Evolutionary conservation across 306 rosid genomes (phyloP).

Genomic region (Vigna mungo): DNA sequence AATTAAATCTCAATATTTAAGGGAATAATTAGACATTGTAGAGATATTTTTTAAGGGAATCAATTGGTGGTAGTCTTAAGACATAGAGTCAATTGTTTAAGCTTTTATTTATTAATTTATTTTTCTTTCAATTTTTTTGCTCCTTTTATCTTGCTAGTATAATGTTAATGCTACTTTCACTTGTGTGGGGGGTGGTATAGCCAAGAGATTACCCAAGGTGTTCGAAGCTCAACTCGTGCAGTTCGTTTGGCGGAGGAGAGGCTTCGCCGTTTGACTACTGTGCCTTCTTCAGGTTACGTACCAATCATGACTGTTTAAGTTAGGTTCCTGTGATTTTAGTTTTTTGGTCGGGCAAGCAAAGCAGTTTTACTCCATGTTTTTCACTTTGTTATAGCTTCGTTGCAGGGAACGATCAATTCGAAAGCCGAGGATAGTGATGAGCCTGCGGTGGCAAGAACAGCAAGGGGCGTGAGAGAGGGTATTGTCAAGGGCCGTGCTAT

Average conservation of each 20-base stretch:
- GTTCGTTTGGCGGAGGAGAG: constrained; percentile 77
- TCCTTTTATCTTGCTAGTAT: not conserved
- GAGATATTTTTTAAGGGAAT: no score
- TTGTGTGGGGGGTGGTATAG: constrained; percentile 52
- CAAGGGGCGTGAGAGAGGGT: constrained; percentile 68
- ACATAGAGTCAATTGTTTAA: not conserved
- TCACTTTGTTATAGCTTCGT: constrained; percentile 70
- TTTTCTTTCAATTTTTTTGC: not conserved
- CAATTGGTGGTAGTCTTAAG: not conserved
- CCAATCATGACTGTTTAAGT: constrained; percentile 6
- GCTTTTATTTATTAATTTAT: not conserved
- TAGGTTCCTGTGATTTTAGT: constrained; percentile 17
- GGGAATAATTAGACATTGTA: not conserved
- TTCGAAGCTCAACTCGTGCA: constrained; percentile 78
- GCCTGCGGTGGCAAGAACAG: constrained; percentile 67
- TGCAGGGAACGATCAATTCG: constrained; percentile 62
- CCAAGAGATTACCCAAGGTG: constrained; percentile 87
- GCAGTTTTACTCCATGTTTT: constrained; percentile 37
- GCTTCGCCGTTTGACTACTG: constrained; percentile 65
- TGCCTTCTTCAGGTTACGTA: constrained; percentile 69
- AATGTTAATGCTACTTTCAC: not conserved
- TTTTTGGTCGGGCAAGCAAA: constrained; percentile 20
- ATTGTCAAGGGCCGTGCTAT: constrained; percentile 76
- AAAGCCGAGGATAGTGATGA: constrained; percentile 52
- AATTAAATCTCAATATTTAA: no score